Base-by-base conservation (phyloP, 371 early-diverging fungal species). In the Smittium culicis region DNA sequence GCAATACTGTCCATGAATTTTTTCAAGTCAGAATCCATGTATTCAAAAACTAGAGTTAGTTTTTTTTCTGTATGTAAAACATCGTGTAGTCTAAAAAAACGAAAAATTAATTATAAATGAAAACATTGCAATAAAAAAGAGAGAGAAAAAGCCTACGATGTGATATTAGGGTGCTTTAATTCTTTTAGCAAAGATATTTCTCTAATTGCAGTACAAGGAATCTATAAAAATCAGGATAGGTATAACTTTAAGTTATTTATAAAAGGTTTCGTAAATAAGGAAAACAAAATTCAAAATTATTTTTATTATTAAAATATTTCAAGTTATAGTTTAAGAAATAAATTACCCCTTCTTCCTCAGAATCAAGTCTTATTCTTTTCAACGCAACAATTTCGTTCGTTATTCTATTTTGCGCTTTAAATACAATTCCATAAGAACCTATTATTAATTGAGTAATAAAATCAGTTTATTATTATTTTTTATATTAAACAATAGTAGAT, bases 111-210 rank as follows among this genome's bases (percentile, higher is more conserved):
- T 14, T 45, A 45, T 45, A n/a, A n/a, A n/a, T n/a, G n/a, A n/a
- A n/a, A n/a, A n/a, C n/a, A n/a, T n/a, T n/a, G n/a, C n/a, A 45
- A 45, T 14, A 45, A 45, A 45, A 45, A 45, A 14, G 8, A 14
- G 8, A 45, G 20, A 8, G 8, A 14, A 20, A 45, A 45, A 20
- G n/a, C 33, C 5, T 62, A 62, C 63, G 32, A 5, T 24, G 34
- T 34, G 72, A 99, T 93, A 77, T 99, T 99, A 61, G 84, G 85
- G 78, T 99, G 98, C 64, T 88, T 85, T 25, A 99, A 79, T 69
- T 88, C 90, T 76, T 94, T 96, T 65, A 99, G 79, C 31, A 99
- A 81, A 35, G 96, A 90, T 71, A 99, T 99, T 79, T 99, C 99
- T 68, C 99, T 83, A 71, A 99, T 88, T 8, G 99, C 94, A 58